Evolutionary conservation across 2,329 filamentous ascomycete species (phyloP).

Genomic region (Apiospora rasikravindrae): DNA sequence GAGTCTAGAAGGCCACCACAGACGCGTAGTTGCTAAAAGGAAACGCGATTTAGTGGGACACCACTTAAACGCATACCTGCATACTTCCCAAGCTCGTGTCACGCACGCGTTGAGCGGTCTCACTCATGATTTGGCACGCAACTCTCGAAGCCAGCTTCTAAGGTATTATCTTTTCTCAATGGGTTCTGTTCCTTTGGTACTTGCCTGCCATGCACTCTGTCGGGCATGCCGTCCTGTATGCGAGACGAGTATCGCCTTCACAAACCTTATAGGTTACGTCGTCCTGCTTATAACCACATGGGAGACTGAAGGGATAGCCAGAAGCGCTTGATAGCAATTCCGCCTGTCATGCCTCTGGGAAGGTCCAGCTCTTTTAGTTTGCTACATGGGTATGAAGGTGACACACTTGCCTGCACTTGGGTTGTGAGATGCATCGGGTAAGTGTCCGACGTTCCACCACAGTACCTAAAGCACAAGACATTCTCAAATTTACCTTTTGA

Average conservation of each 20-base stretch:
- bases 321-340: not conserved
- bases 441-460: not conserved
- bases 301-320: not conserved
- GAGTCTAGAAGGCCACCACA: not conserved
- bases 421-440: not conserved
- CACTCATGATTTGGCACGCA: not conserved
- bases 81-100: not conserved
- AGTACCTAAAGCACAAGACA: not conserved
- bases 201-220: not conserved
- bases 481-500: not conserved
- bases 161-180: not conserved
- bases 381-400: not conserved
- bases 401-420: not conserved
- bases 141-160: too few relatives aligned
- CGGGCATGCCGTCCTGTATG: not conserved
- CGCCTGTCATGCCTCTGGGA: not conserved
- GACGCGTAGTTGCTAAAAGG: not conserved
- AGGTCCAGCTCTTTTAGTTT: not conserved
- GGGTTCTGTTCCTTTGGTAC: not conserved
- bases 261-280: not conserved
- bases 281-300: not conserved
- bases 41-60: conserved; percentile 3
- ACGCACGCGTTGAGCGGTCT: not conserved
- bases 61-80: not conserved
- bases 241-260: not conserved